Evolutionary conservation across 768 basidiomycete genomes (phyloP), one percentile per base, ranked within the genome.

Genomic region (Cystobasidium ongulense): DNA sequence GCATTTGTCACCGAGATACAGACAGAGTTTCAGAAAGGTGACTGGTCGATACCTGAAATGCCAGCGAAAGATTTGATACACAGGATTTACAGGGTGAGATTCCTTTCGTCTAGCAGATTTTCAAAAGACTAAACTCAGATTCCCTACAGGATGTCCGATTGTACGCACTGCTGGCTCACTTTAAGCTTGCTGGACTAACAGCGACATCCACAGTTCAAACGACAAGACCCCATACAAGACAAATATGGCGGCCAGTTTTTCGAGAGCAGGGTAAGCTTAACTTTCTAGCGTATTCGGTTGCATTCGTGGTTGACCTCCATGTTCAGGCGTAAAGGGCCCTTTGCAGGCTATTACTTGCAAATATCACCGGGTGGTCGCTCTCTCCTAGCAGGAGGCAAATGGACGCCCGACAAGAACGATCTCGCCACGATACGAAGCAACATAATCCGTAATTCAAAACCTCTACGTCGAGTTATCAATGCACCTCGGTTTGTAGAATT

Each of bases 31-130:
- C 83, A 85, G 33, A 88, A 88, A 54, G 87, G 87, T 0, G 95
- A 99, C 80, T 82, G 86, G 21, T 87, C 96, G 78, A 86, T 98
- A 0, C 95, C 96, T 0, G 87, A 86, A 8, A 83, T 98, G 1
- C 96, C 96, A 0, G 86, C 91, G 0, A 94, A 92, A 78, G 95
- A 99, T 77, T 85, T 95, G 27, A 87, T 90, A 70, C 91, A 98
- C 80, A 85, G 95, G 18, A 93, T 97, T 46, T 95, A 96, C 80
- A 88, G 94, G 54, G 95, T 97, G 80, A 81, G 95, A 27, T 86
- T 93, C 17, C 96, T 95, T 81, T 91, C 90, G 79, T 91, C 91
- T 72, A 90, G 93, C 80, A 94, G 93, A 17, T n/a, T 33, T n/a
- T 11, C 21, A 15, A 29, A 27, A 11, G 4, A 11, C 50, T 35